Percentiles rank a stretch among this genome's conserved stretches.
Evolutionary conservation across 1,284 basidiomycete species (phyloP).

Genomic region (Ceratobasidium sp.): DNA sequence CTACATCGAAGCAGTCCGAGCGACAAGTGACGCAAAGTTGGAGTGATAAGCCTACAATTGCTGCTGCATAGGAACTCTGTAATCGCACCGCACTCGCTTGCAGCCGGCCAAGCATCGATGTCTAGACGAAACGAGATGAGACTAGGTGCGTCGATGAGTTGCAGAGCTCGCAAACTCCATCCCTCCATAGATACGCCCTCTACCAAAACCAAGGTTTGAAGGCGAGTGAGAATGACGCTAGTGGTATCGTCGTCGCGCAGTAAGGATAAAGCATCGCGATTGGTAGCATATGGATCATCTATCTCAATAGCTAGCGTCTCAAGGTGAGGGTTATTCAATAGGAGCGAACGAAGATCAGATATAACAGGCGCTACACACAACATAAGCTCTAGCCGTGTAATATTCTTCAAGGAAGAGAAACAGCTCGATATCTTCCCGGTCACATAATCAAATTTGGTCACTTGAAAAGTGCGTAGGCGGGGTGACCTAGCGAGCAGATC

Average conservation of each 20-base stretch:
- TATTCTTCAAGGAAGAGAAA: conserved; percentile 1
- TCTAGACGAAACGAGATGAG: not conserved
- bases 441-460: not conserved
- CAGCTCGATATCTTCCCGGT: not conserved
- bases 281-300: not conserved
- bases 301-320: conserved; percentile 1
- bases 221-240: not conserved
- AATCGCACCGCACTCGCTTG: not conserved
- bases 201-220: not conserved
- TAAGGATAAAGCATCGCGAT: too few species aligned
- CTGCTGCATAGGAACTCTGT: not conserved
- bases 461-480: not conserved
- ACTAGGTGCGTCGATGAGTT: conserved; percentile 3
- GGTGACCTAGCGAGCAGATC: not conserved
- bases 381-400: conserved; percentile 3
- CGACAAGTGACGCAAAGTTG: not conserved
- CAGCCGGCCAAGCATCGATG: not conserved
- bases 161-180: not conserved
- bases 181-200: not conserved
- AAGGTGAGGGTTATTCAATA: not conserved
- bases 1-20: conserved; percentile 6
- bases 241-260: not conserved
- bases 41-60: not conserved
- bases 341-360: not conserved
- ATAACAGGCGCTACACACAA: not conserved